Conservation (phyloP, 495 filamentous ascomycete species). For the Penicillium atrosanguineum region DNA sequence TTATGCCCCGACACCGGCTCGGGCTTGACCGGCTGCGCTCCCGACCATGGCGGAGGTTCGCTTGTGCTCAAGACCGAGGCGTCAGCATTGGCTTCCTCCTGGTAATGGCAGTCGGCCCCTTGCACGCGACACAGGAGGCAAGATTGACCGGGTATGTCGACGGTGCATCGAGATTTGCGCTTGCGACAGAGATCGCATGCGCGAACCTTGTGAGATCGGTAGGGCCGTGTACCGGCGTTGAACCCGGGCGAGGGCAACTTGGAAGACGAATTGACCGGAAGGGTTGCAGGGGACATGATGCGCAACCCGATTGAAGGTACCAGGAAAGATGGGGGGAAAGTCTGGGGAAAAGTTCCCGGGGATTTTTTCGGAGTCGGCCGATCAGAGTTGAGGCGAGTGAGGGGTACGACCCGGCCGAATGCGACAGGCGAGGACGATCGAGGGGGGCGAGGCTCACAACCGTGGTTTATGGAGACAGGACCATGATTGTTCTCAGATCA, state of each 20-base stretch:
- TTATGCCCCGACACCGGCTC: slow-evolving; percentile 32
- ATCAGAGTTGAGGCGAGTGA: slow-evolving; percentile 24
- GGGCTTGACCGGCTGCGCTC: slow-evolving; percentile 21
- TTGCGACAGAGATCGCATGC: slow-evolving; percentile 53
- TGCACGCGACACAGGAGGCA: slow-evolving; percentile 51
- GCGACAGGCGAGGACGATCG: slow-evolving; percentile 11
- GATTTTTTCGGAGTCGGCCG: slow-evolving; percentile 28
- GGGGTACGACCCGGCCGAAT: slow-evolving; percentile 27
- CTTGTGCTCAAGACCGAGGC: slow-evolving; percentile 22
- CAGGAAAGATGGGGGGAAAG: slow-evolving; percentile 7
- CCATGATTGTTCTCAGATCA: background rate
- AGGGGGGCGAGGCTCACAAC: slow-evolving; percentile 5
- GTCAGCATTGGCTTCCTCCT: slow-evolving; percentile 37
- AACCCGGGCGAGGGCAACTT: slow-evolving; percentile 43
- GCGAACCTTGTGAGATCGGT: slow-evolving; percentile 51
- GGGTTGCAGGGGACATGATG: slow-evolving; percentile 40
- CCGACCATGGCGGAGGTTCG: slow-evolving; percentile 31
- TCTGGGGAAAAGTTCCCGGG: slow-evolving; percentile 23
- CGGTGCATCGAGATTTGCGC: slow-evolving; percentile 51
- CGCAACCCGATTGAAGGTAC: slow-evolving; percentile 16
- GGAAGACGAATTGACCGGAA: slow-evolving; percentile 31
- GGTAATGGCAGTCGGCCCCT: slow-evolving; percentile 49
- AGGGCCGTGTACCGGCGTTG: slow-evolving; percentile 47
- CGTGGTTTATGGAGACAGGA: slow-evolving; percentile 2
- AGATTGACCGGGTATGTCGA: slow-evolving; percentile 47